Conservation (phyloP, 75 land plant species). For the Azolla pinnata region DNA sequence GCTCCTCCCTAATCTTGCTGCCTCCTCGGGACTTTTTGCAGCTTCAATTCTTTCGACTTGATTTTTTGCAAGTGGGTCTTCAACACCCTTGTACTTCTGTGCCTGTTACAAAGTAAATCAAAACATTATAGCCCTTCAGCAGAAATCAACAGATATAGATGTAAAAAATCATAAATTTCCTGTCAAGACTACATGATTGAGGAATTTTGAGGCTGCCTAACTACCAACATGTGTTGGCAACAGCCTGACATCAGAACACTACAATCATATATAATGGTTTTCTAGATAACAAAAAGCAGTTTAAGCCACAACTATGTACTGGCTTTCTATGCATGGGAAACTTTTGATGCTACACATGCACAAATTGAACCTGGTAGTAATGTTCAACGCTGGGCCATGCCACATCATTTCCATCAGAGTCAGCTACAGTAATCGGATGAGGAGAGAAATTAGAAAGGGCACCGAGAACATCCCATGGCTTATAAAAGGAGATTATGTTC, state of each 20-base stretch:
- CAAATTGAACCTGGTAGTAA: slow-evolving; percentile 71
- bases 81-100: slow-evolving; percentile 66
- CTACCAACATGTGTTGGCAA: no score
- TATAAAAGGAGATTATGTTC: slow-evolving; percentile 72
- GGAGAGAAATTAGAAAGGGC: slow-evolving; percentile 88
- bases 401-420: slow-evolving; percentile 37
- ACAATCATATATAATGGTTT: no score
- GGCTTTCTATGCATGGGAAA: no score
- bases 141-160: no score
- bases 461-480: slow-evolving; percentile 93
- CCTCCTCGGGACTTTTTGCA: slow-evolving; percentile 92
- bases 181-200: no score
- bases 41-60: slow-evolving; percentile 41
- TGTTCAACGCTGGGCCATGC: slow-evolving; percentile 88
- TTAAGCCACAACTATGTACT: no score
- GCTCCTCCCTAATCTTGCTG: slow-evolving; percentile 69
- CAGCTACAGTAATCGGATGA: slow-evolving; percentile 58
- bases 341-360: no score
- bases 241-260: no score
- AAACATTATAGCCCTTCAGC: no score
- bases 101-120: slow-evolving; percentile 55
- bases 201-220: no score
- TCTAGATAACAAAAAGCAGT: no score
- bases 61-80: slow-evolving; percentile 43
- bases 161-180: no score